Evolutionary conservation across 2,329 filamentous ascomycete species (phyloP), one percentile per base, ranked within the genome.

Genomic region (Penicillium brevicompactum): DNA sequence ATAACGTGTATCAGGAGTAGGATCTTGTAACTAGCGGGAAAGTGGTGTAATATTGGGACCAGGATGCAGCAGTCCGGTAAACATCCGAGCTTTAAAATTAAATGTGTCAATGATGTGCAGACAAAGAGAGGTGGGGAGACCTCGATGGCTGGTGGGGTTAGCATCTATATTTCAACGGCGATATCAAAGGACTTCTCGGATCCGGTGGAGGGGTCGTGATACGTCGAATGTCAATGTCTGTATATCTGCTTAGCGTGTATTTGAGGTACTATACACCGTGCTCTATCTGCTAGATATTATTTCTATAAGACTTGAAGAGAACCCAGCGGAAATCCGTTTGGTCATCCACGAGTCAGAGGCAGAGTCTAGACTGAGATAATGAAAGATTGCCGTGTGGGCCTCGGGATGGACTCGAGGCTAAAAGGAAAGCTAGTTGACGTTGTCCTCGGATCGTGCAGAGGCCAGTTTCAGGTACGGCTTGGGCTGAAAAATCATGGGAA

Each of bases 21-120:
- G 51, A 67, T 62, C 68, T 70, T 66, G 67, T 70, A 65, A 71
- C 65, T 71, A 71, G 69, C 66, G 68, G 67, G 61, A 70, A 67
- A 62, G 65, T 67, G 63, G 70, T 73, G 70, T 73, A 73, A 73
- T 72, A 68, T 68, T 61, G 24, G 6, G 66, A 65, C 70, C 60
- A 69, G 69, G 69, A 67, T 73, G 69, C 69, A 72, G 66, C 66
- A 67, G 53, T 43, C 57, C 49, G 55, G 56, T 58, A 59, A 58
- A 63, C 50, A 62, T 55, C 59, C 61, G 59, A 65, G 55, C 55
- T 32, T 54, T 57, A 44, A 55, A 57, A 59, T 58, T 59, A 53
- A 59, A 57, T 55, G 51, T 57, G 53, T 59, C 53, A 55, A 69
- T 69, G 67, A 69, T 68, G 57, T 68, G 65, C 66, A 68, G 63